These are phyloP conservation scores for Closterium sp. DNA, from an alignment of 139 green algal genomes.

Conservation along the genomic window DNA sequence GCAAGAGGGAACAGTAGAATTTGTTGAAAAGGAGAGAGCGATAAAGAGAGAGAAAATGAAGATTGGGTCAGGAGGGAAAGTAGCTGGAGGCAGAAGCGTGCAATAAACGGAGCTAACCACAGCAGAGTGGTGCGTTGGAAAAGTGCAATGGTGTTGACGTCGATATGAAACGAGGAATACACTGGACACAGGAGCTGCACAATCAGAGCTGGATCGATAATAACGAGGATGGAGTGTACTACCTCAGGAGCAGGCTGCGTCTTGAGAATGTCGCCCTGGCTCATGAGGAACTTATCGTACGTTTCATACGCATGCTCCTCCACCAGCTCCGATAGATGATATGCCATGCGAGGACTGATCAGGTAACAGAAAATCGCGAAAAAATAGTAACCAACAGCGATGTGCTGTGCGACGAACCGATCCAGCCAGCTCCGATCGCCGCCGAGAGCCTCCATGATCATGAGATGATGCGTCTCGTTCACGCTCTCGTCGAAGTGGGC, in stretches of 20 bases:
- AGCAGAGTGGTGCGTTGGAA: not conserved
- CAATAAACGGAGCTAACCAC: too few species aligned
- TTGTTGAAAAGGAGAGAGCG: not conserved
- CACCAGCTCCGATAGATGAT: conserved; percentile 6
- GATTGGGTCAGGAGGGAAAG: too few species aligned
- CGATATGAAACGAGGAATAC: not conserved
- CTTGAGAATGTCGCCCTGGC: conserved; percentile 37
- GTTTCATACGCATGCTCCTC: conserved; percentile 13
- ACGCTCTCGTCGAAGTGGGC: conserved; percentile 60
- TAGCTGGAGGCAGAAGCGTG: too few species aligned
- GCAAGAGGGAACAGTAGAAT: not conserved
- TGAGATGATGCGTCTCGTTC: conserved; percentile 62
- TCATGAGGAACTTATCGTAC: conserved; percentile 55
- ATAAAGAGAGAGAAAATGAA: not conserved
- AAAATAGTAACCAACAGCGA: conserved; percentile 56
- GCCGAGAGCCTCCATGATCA: conserved; percentile 39
- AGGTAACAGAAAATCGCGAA: conserved; percentile 47
- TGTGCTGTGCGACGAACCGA: conserved; percentile 60
- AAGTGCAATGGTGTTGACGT: not conserved
- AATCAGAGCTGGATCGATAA: not conserved
- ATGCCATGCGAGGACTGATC: conserved; percentile 56
- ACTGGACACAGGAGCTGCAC: not conserved
- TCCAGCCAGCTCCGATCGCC: conserved; percentile 46
- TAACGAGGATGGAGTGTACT: not conserved
- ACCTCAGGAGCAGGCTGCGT: conserved; percentile 14